These are phyloP conservation scores for Amaranthus hypochondriacus DNA, from an alignment of 148 eudicot genomes.

Conservation along the genomic window DNA sequence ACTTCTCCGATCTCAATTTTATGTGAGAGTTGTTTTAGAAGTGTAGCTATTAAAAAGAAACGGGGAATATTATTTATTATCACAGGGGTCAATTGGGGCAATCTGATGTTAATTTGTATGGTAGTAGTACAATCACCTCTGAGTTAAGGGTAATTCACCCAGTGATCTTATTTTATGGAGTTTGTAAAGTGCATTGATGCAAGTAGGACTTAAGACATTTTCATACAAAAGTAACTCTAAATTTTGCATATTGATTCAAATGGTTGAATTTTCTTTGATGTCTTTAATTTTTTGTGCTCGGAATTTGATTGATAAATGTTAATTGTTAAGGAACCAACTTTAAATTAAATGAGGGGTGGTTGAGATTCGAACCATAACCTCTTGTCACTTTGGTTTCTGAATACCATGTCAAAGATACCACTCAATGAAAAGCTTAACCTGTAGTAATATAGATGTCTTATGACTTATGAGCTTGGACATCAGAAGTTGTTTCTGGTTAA, in stretches of 20 bases:
- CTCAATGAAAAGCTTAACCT: neutral
- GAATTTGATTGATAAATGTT: too few species aligned
- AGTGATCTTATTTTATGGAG: neutral
- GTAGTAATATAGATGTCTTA: neutral
- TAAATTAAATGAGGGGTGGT: too few species aligned
- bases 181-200: neutral
- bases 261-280: too few species aligned
- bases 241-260: too few species aligned
- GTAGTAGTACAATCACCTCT: neutral
- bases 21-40: too few species aligned
- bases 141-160: too few species aligned
- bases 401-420: too few species aligned
- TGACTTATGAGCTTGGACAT: neutral
- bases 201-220: neutral
- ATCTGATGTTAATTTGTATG: neutral
- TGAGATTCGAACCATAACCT: too few species aligned
- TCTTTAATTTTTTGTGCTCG: too few species aligned
- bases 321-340: neutral
- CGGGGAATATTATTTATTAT: neutral
- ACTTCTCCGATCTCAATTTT: too few species aligned
- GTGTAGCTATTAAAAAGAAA: neutral
- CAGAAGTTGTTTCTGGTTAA: neutral
- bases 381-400: too few species aligned
- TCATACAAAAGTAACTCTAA: too few species aligned
- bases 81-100: neutral